Base-by-base conservation (phyloP, 176 grass and related monocot genomes). In the Juncus inflexus region DNA sequence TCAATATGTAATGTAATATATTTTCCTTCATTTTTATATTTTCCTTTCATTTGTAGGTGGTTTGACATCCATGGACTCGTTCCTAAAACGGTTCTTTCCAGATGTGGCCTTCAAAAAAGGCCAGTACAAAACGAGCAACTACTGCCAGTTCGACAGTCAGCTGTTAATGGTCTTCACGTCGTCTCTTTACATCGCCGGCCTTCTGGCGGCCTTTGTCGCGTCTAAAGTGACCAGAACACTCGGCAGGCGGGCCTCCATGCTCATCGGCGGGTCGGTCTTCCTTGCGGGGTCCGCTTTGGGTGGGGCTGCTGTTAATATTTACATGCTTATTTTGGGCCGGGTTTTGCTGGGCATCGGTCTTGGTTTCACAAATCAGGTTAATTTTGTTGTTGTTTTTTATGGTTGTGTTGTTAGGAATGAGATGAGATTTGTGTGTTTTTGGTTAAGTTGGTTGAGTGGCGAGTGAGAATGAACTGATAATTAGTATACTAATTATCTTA, bases 281-380 rank as follows among this genome's bases (percentile, higher is more conserved):
- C 64, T 92, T 5, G 37, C 3, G 0, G 94, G 85, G 14, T 91
- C 94, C 0, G 88, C 60, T 3, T 77, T 92, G 2, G 80, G 85
- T 2, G 94, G 85, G 2, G 80, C 89, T 0, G 88, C 85, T 3
- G 6, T 77, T 40, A 89, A 97, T 10, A 2, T 97, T 4, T 67
- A 49, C 64, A 95, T 90, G 90, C 76, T 95, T 9, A 86, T 90
- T 40, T 37, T 95, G 0, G 85, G 78, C 55, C 71, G 90, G 28
- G 83, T 87, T 50, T 61, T 95, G 1, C 60, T 95, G 13, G 90
- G 90, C 54, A n/a, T 87, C 74, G 86, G 90, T 16, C 62, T 95
- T 8, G 86, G 90, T 12, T 95, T 95, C 61, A 87, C 90, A 53
- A 95, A 90, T 50, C 90, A 95, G 90, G 90, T 92, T 74, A 51